Base-by-base conservation (phyloP, 495 filamentous ascomycete species). In the Xylaria grammica region DNA sequence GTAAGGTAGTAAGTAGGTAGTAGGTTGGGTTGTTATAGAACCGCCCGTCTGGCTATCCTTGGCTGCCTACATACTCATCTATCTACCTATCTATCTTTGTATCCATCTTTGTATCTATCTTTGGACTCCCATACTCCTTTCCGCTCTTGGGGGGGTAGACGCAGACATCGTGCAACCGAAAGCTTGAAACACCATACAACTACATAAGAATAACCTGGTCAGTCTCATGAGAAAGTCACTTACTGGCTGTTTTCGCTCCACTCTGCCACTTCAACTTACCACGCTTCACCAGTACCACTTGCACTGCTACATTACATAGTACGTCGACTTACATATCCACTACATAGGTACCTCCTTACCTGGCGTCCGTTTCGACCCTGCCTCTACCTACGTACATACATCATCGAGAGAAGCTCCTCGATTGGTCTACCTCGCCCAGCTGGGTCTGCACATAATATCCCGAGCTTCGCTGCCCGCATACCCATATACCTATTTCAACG, bases 381-480 rank as follows among this genome's bases (percentile, higher is more conserved):
- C 40, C 7, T n/a, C n/a, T 42, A 42, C 40, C 5, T 42, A 17
- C 40, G 3, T 17, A 6, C 40, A 42, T 17, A 42, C 40, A 42
- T 9, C 8, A 42, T 42, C 40, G 17, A 11, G 7, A 42, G 3
- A 6, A 36, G 20, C 34, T 55, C 38, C 36, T 24, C 54, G 32
- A 57, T 57, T 57, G 54, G 54, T 38, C 54, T 19, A 26, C 24
- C 24, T 42, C 54, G 26, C 29, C 19, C 63, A 59, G 60, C 60
- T 63, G 70, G n/a, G 63, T 67, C 67, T 72, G 70, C 66, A 72
- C 68, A 68, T 72, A 72, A 68, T 68, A 67, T 69, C 67, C 68
- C 71, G 68, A 69, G 63, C 68, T 68, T 70, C 63, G 65, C 70
- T 68, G 68, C 62, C 63, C 60, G 63, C 67, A 68, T 68, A 68